Conservation (phyloP, 495 filamentous ascomycete genomes). For the Penicillium soppii region DNA sequence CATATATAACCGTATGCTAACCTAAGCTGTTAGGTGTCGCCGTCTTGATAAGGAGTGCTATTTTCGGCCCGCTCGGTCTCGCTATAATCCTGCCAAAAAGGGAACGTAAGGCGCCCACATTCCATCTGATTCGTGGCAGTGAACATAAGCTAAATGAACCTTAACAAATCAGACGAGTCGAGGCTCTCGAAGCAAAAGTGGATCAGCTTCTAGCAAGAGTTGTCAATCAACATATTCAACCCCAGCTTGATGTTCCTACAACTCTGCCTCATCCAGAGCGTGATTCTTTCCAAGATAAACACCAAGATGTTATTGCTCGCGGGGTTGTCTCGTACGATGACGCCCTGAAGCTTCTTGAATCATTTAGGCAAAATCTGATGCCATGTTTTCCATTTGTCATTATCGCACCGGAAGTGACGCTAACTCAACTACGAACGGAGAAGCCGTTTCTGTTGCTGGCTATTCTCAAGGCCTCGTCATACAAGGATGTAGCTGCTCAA, state of each 20-base stretch:
- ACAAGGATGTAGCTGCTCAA: slow-evolving; percentile 7
- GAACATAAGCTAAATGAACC: slow-evolving; percentile 3
- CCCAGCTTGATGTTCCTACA: background rate
- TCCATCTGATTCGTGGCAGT: slow-evolving; percentile 3
- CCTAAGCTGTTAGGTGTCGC: slow-evolving; percentile 9
- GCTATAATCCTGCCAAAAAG: slow-evolving; percentile 12
- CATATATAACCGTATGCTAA: slow-evolving; percentile 5
- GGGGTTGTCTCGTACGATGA: slow-evolving; percentile 12
- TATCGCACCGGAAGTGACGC: slow-evolving; percentile 8
- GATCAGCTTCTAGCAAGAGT: slow-evolving; percentile 17
- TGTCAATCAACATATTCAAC: slow-evolving; percentile 2
- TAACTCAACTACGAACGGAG: slow-evolving; percentile 14
- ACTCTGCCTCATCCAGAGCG: background rate
- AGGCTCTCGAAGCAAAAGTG: slow-evolving; percentile 17
- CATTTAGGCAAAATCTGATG: background rate
- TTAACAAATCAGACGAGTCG: slow-evolving; percentile 10
- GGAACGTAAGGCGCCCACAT: slow-evolving; percentile 10
- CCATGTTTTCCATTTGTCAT: slow-evolving; percentile 15
- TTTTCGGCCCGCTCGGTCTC: slow-evolving; percentile 16
- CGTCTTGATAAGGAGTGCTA: slow-evolving; percentile 21
- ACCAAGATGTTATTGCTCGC: slow-evolving; percentile 13
- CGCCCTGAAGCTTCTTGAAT: background rate
- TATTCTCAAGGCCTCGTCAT: slow-evolving; percentile 14
- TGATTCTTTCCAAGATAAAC: background rate
- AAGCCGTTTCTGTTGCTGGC: slow-evolving; percentile 19